Evolutionary conservation across 768 basidiomycete species (phyloP).

Genomic region (Tulasnella sp.): DNA sequence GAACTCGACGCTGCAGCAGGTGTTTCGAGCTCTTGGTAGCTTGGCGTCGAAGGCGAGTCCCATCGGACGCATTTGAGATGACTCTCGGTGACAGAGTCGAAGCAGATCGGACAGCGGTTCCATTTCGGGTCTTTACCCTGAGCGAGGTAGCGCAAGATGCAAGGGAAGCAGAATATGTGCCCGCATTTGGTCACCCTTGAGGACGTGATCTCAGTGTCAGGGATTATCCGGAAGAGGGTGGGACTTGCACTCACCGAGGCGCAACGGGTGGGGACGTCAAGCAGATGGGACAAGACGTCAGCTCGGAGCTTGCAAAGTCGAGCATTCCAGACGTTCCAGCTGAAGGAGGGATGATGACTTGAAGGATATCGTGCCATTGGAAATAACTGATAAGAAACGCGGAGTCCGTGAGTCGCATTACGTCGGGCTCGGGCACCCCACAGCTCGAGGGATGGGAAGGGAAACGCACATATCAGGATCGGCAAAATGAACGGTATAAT

Average conservation of each 20-base stretch:
- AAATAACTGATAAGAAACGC: conserved; percentile 59
- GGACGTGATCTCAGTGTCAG: neutral
- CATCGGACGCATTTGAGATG: conserved; percentile 93
- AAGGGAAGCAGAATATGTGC: conserved; percentile 95
- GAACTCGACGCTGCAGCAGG: neutral
- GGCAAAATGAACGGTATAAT: conserved; percentile 92
- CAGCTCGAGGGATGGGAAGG: conserved; percentile 25
- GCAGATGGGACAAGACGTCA: conserved; percentile 89
- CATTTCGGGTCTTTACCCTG: conserved; percentile 78
- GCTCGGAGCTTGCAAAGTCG: conserved; percentile 49
- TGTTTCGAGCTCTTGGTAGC: neutral
- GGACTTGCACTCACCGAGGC: conserved; percentile 48
- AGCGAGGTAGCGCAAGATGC: conserved; percentile 85
- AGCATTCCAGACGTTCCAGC: conserved; percentile 54
- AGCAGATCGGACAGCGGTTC: conserved; percentile 94
- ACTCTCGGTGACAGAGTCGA: conserved; percentile 83
- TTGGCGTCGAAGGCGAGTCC: conserved; percentile 38
- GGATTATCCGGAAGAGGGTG: conserved; percentile 3
- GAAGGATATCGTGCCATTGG: conserved; percentile 93
- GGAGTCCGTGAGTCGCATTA: neutral
- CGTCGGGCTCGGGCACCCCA: neutral
- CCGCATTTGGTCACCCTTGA: conserved; percentile 88
- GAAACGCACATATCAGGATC: conserved; percentile 88
- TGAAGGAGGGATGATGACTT: conserved; percentile 81
- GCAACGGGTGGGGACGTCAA: conserved; percentile 76